Base-by-base conservation (phyloP, 768 basidiomycete species). In the Lentinula guzmanii region DNA sequence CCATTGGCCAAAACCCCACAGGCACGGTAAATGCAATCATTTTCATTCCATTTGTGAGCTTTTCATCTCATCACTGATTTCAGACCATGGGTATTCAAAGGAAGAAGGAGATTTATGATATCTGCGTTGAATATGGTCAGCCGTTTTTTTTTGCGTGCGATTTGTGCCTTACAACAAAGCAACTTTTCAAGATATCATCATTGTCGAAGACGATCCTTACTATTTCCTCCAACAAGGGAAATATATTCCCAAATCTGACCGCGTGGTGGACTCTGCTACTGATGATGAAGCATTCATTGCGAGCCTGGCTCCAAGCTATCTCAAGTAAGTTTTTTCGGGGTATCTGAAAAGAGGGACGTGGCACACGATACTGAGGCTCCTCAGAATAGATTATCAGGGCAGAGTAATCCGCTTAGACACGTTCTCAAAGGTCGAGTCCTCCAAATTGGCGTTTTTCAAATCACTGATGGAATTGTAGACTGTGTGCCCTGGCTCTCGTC, bases 1-100 rank as follows among this genome's bases (percentile, higher is more conserved):
- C 91, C 0, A 79, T 90, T n/a, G 90, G 90, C 31, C 91, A 94
- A 73, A 94, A 94, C 70, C 93, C 91, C 4, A 87, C 85, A 5
- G 92, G 92, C 18, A 75, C 81, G 24, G 86, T 88, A 62, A 74
- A 84, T 75, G 13, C 5, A n/a, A 34, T 41, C 28, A 24, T 55
- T 9, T 34, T 45, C 64, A 60, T 28, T 9, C 16, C 33, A 48
- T 64, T 59, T 15, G 10, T 15, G 42, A 18, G 10, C 35, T 45
- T 52, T 8, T 37, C 42, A 41, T 24, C 15, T 35, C 53, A 21
- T 35, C 16, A 21, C n/a, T 16, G 5, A 9, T 58, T 48, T 8
- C 65, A 89, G 79, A 89, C 87, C 0, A 87, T 89, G 83, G 72
- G 77, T 9, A 67, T 71, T 1, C 69, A 78, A 60, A 77, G 91